Percentiles rank a stretch among this genome's conserved stretches.
These are phyloP conservation scores for Alternaria brassicae DNA, from an alignment of 2,329 filamentous ascomycete genomes.

Conservation along the genomic window DNA sequence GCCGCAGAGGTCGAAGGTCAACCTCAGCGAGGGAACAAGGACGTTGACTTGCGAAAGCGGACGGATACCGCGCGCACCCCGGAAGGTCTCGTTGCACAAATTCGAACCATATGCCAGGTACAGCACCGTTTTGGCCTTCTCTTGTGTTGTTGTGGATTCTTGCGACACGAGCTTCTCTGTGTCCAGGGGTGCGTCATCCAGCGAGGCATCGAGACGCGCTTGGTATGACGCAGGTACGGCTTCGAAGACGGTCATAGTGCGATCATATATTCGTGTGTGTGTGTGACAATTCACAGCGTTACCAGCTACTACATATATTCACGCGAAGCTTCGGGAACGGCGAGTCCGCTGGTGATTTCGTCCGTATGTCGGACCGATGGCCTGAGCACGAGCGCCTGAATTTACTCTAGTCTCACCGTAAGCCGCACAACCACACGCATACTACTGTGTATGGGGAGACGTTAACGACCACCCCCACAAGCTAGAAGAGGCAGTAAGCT, in stretches of 20 bases:
- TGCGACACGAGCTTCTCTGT: constrained; percentile 23
- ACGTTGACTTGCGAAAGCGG: constrained; percentile 85
- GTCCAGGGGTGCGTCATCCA: constrained; percentile 38
- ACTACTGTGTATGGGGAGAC: too few species aligned
- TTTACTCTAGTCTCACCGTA: background rate
- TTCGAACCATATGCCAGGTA: constrained; percentile 86
- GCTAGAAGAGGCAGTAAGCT: too few species aligned
- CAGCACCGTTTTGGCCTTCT: constrained; percentile 47
- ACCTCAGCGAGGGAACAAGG: constrained; percentile 74
- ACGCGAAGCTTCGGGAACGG: background rate
- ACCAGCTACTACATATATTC: background rate
- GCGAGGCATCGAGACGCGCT: constrained; percentile 43
- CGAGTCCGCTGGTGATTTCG: background rate
- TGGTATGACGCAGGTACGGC: constrained; percentile 31
- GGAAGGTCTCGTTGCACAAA: constrained; percentile 79
- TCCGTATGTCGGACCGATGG: background rate
- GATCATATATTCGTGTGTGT: background rate
- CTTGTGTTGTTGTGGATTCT: constrained; percentile 18
- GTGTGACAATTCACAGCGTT: background rate
- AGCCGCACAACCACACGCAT: background rate
- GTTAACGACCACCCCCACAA: too few species aligned
- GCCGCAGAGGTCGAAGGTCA: constrained; percentile 87
- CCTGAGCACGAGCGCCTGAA: background rate
- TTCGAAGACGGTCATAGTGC: constrained; percentile 19
- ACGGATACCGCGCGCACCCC: constrained; percentile 76